A percentile compares a stretch with the other conserved stretches of the same genome.
Evolutionary conservation across 371 early-diverging fungal species (phyloP).

Genomic region (Rhizopus stolonifer): DNA sequence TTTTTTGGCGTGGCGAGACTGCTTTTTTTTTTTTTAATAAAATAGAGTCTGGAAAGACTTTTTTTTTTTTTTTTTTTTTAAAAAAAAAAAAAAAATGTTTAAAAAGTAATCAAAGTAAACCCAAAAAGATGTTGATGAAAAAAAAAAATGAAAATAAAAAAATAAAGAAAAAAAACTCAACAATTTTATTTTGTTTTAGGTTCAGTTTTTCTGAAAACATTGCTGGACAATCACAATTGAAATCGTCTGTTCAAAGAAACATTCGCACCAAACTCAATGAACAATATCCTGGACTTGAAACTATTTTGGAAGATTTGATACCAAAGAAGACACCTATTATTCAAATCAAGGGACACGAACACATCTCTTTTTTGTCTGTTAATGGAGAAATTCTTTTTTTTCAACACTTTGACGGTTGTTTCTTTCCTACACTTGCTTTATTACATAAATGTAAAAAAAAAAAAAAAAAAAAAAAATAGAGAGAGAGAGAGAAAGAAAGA

Average conservation of each 20-base stretch:
- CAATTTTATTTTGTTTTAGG: conserved; percentile 46
- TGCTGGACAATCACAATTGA: conserved; percentile 83
- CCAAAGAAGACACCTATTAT: conserved; percentile 90
- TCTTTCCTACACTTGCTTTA: conserved; percentile 81
- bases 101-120: no score
- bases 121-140: no score
- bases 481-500: no score
- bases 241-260: conserved; percentile 89
- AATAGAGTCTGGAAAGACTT: no score
- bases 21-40: no score
- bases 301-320: conserved; percentile 86
- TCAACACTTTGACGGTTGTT: conserved; percentile 93
- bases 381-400: conserved; percentile 89
- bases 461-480: no score
- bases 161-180: no score
- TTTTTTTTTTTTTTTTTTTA: no score
- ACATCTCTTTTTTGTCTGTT: conserved; percentile 76
- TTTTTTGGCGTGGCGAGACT: no score
- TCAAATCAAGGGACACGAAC: conserved; percentile 91
- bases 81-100: no score
- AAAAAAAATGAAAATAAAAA: no score
- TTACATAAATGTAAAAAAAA: conserved; percentile 92
- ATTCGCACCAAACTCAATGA: conserved; percentile 86
- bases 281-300: conserved; percentile 84
- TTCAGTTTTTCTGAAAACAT: conserved; percentile 78